Evolutionary conservation across 176 grass and related monocot species (phyloP), one percentile per base, ranked within the genome.

Genomic region (Cymbopogon citratus): DNA sequence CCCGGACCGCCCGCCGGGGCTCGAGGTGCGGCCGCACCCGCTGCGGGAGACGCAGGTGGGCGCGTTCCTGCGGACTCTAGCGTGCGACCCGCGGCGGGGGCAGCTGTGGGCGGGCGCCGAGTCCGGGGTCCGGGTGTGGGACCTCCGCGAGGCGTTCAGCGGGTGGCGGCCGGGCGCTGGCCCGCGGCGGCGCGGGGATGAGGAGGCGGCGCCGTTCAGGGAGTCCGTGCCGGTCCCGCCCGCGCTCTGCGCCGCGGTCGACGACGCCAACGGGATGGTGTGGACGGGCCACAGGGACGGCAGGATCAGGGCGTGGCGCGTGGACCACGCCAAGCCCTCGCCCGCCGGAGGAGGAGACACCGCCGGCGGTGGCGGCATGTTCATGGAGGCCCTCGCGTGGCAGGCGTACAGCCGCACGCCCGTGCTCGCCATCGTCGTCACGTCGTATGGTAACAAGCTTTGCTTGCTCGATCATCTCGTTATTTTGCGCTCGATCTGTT

Each of bases 221-320:
- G 95, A 98, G 54, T 94, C 88, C 41, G 82, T 62, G 74, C 86
- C 46, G 45, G 75, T 64, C n/a, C 79, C 88, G 39, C 88, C 95
- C 9, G 85, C 80, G 63, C 85, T 98, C 59, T 94, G 95, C 84
- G 31, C 92, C 88, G 90, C 75, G 15, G 81, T 82, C 33, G 95
- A 98, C 73, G 40, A 19, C 28, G 90, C 90, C 0, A 91, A 39
- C 62, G 29, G 82, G 45, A 38, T 98, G 13, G 81, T 93, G 29
- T 98, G 95, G 95, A 93, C 90, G 43, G 95, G 92, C 0, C 95
- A 98, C 63, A 91, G 78, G 88, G 95, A 98, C 78, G 95, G 95
- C 16, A 94, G 76, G 84, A 93, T 98, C 72, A 69, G 86, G 73
- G 75, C 92, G 1, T 98, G 95, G 95, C 81, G 76, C 44, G 86